Base-by-base conservation (phyloP, 441 rosid species). In the California macrophylla region DNA sequence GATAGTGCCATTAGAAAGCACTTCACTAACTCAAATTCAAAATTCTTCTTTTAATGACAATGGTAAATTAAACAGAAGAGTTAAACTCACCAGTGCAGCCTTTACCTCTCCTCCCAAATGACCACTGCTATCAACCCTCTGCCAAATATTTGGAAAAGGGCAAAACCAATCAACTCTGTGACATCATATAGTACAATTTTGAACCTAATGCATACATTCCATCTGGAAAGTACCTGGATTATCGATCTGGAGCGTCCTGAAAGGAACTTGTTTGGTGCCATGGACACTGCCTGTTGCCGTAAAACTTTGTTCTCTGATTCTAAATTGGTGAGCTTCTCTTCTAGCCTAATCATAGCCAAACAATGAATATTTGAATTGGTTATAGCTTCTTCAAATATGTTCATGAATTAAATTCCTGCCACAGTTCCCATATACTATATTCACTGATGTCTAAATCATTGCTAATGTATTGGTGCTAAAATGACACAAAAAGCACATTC, bases 241-340 rank as follows among this genome's bases (percentile, higher is more conserved):
- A 86, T 89, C 62, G 99, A 95, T 84, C 97, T 81, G 69, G 98
- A 92, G 71, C 98, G 96, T 47, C 97, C 98, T 52, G 98, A 92
- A 71, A 94, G 90, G 83, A 90, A 89, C 81, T 89, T 92, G 66
- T 87, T 95, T n/a, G 99, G 98, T 78, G 99, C 89, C 89, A 95
- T 87, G 36, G 98, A 88, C 73, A 95, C 91, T 66, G 97, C 96
- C 78, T 95, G 99, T 75, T 95, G 99, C 60, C 97, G 82, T 28
- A 95, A 82, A 66, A 92, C 99, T 88, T 90, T 86, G 73, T 92
- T 92, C 83, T 92, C 99, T 6, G 99, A 95, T 79, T 92, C 97
- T 74, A 90, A 76, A 74, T 95, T 95, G 69, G 72, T 71, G 67
- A 92, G 83, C 78, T 90, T 95, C 83, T 95, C 99, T 78, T 95